Evolutionary conservation across 169 alveolate genomes (phyloP).

Genomic region (Plasmodium coatneyi): DNA sequence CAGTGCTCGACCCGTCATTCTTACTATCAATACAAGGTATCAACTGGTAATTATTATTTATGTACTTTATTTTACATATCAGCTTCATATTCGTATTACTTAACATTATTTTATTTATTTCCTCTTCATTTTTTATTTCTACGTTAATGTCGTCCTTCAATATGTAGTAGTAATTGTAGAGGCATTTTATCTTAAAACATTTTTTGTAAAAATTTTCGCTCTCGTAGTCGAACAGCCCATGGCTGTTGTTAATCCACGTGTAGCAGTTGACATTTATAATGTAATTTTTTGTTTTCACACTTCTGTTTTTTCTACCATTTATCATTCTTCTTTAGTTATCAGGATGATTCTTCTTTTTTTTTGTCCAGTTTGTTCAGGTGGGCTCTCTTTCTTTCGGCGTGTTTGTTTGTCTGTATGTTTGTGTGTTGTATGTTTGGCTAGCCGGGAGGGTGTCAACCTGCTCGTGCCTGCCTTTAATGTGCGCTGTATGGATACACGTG

Average conservation of each 20-base stretch:
- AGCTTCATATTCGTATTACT: slow-evolving; percentile 34
- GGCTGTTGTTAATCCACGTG: slow-evolving; percentile 83
- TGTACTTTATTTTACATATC: slow-evolving; percentile 62
- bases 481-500: not conserved
- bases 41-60: slow-evolving; percentile 53
- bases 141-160: slow-evolving; percentile 74
- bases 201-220: slow-evolving; percentile 81
- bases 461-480: not conserved
- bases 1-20: slow-evolving; percentile 8
- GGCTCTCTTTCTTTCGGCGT: not conserved
- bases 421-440: not conserved
- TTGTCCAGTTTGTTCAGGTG: not conserved
- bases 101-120: slow-evolving; percentile 38
- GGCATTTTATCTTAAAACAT: slow-evolving; percentile 77
- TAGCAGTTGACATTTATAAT: slow-evolving; percentile 64
- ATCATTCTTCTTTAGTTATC: slow-evolving; percentile 14
- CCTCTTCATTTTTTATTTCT: slow-evolving; percentile 72
- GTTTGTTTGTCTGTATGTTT: not conserved
- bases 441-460: not conserved
- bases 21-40: slow-evolving; percentile 43
- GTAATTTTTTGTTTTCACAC: slow-evolving; percentile 43
- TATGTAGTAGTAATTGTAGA: slow-evolving; percentile 72
- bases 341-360: not conserved
- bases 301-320: slow-evolving; percentile 51
- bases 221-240: slow-evolving; percentile 84